These are phyloP conservation scores for Fusarium domesticum DNA, from an alignment of 2,329 filamentous ascomycete genomes.

Conservation along the genomic window DNA sequence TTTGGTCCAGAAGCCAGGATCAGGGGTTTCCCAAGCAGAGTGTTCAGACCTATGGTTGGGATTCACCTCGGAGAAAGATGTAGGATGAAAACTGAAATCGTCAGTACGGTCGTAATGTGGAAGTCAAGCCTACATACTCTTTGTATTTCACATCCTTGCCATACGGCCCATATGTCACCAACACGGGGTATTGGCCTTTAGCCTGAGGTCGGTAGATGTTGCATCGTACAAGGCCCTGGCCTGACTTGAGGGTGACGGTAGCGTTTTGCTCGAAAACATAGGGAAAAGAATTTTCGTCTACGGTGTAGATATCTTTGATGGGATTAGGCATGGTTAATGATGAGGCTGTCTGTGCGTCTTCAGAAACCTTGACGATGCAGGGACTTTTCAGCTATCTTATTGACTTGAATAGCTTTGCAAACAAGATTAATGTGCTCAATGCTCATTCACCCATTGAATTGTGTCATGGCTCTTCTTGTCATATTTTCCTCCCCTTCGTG, in stretches of 20 bases:
- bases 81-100: slow-evolving; percentile 34
- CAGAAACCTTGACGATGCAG: too few species aligned
- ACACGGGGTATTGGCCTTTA: slow-evolving; percentile 47
- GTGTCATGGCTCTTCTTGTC: too few species aligned
- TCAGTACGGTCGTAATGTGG: neutral
- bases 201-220: slow-evolving; percentile 39
- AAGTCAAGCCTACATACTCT: slow-evolving; percentile 31
- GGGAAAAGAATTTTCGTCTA: slow-evolving; percentile 30
- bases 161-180: slow-evolving; percentile 71
- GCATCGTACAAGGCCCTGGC: slow-evolving; percentile 34
- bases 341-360: too few species aligned
- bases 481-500: too few species aligned
- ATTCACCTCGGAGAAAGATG: slow-evolving; percentile 49
- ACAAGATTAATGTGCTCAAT: too few species aligned
- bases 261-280: slow-evolving; percentile 44
- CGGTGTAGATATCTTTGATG: slow-evolving; percentile 28
- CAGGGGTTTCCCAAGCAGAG: slow-evolving; percentile 59
- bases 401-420: neutral
- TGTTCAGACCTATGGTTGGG: slow-evolving; percentile 51
- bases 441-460: too few species aligned
- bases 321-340: slow-evolving; percentile 28
- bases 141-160: slow-evolving; percentile 69
- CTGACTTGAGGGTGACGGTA: slow-evolving; percentile 32
- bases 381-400: neutral
- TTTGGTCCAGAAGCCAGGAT: slow-evolving; percentile 54